A percentile compares a stretch with the other conserved stretches of the same genome.
These are phyloP conservation scores for Scutellaria barbata DNA, from an alignment of 257 asterid genomes.

Conservation along the genomic window DNA sequence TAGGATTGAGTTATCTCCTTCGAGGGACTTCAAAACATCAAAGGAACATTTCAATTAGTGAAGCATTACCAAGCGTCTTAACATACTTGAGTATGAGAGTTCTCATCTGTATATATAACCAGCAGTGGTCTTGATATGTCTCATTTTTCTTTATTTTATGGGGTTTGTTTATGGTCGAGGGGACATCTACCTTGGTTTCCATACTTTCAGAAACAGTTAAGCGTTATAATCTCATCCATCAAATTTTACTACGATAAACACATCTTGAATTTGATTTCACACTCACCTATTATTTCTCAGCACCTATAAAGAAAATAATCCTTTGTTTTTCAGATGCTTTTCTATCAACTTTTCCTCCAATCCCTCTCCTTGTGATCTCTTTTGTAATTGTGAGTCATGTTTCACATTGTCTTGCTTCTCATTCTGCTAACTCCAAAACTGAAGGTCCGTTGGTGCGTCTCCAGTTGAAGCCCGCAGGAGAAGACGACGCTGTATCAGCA, in stretches of 20 bases:
- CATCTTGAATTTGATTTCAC: not conserved
- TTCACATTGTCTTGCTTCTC: constrained; percentile 10
- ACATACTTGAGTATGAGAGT: constrained; percentile 7
- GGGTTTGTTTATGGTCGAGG: constrained; percentile 14
- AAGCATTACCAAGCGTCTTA: constrained; percentile 13
- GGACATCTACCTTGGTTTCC: constrained; percentile 15
- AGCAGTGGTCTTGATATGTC: constrained; percentile 7
- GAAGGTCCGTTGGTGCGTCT: constrained; percentile 94
- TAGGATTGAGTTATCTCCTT: constrained; percentile 3
- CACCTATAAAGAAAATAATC: constrained; percentile 7
- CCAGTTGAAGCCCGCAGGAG: constrained; percentile 80
- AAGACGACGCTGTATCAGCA: constrained; percentile 75
- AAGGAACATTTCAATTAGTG: constrained; percentile 18
- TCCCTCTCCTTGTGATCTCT: not conserved
- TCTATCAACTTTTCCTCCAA: constrained; percentile 18
- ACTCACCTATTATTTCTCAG: not conserved
- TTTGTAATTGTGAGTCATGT: constrained; percentile 1
- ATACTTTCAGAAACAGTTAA: constrained; percentile 1
- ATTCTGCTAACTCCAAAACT: constrained; percentile 36
- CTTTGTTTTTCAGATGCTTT: constrained; percentile 23
- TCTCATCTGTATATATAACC: not conserved
- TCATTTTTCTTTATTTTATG: not conserved
- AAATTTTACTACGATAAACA: constrained; percentile 17
- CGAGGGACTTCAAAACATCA: constrained; percentile 1
- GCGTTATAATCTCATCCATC: constrained; percentile 15